phyloP scores from a whole-genome alignment of 2,329 filamentous ascomycete genomes.

The Colletotrichum cereale region DNA sequence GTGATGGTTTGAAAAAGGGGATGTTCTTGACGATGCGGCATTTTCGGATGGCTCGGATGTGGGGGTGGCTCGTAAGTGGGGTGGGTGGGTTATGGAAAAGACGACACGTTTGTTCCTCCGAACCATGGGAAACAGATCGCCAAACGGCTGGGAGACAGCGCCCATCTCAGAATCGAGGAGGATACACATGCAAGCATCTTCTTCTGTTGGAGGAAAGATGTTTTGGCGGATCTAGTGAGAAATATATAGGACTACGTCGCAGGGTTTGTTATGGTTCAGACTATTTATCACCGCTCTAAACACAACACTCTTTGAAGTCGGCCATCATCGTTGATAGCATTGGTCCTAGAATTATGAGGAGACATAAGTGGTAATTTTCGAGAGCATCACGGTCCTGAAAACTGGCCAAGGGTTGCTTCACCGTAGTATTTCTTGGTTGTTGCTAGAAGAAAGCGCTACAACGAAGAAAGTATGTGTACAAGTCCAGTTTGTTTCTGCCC shows the following conservation, averaged over 20 bases:
- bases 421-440: neutral
- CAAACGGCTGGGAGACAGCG: constrained; percentile 23
- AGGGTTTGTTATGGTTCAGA: too few species aligned
- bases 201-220: constrained; percentile 25
- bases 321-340: neutral
- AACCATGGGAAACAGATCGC: constrained; percentile 38
- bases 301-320: neutral
- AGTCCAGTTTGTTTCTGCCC: neutral
- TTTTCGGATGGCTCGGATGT: too few species aligned
- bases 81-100: too few species aligned
- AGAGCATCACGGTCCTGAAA: neutral
- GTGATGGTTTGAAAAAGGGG: too few species aligned
- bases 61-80: too few species aligned
- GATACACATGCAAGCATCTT: constrained; percentile 40
- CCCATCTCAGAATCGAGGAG: constrained; percentile 25
- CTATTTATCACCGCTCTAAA: neutral
- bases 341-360: neutral
- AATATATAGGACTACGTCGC: neutral
- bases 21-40: too few species aligned
- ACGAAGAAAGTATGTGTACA: neutral
- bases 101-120: constrained; percentile 29
- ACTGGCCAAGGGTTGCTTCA: neutral
- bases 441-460: too few species aligned
- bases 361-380: neutral
- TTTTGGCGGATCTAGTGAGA: constrained; percentile 5